phyloP scores from a whole-genome alignment of 106 monocot species.

The Ottelia alismoides region DNA sequence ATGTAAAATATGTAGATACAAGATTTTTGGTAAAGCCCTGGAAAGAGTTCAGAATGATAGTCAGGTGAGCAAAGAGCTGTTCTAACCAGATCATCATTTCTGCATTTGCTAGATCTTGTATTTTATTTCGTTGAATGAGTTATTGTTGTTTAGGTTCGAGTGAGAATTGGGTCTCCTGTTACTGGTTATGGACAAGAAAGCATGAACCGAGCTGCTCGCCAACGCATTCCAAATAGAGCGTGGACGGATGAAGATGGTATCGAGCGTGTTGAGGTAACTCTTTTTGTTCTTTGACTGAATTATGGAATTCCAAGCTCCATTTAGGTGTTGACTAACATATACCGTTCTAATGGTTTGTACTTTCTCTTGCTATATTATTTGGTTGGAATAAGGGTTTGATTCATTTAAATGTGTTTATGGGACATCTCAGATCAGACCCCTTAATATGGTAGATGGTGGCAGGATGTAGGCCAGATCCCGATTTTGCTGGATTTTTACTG shows the following conservation, averaged over 20 bases:
- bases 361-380: too few relatives aligned
- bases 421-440: too few relatives aligned
- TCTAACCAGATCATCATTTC: neutral
- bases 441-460: too few relatives aligned
- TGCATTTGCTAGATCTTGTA: neutral
- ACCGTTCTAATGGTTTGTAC: too few relatives aligned
- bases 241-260: constrained; percentile 96
- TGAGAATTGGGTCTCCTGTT: constrained; percentile 87
- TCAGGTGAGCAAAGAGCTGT: constrained; percentile 38
- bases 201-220: constrained; percentile 93
- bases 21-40: constrained; percentile 93
- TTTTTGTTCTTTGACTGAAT: too few relatives aligned
- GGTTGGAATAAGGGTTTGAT: too few relatives aligned
- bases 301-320: too few relatives aligned
- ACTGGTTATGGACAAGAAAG: constrained; percentile 97
- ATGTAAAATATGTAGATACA: too few relatives aligned
- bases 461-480: too few relatives aligned
- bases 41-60: constrained; percentile 84
- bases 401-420: too few relatives aligned
- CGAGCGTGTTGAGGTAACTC: constrained; percentile 86
- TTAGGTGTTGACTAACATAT: too few relatives aligned
- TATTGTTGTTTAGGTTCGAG: constrained; percentile 61
- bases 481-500: too few relatives aligned
- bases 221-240: constrained; percentile 60
- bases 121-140: neutral